Conservation (phyloP, 2,329 filamentous ascomycete genomes). For the Sporothrix sp. region DNA sequence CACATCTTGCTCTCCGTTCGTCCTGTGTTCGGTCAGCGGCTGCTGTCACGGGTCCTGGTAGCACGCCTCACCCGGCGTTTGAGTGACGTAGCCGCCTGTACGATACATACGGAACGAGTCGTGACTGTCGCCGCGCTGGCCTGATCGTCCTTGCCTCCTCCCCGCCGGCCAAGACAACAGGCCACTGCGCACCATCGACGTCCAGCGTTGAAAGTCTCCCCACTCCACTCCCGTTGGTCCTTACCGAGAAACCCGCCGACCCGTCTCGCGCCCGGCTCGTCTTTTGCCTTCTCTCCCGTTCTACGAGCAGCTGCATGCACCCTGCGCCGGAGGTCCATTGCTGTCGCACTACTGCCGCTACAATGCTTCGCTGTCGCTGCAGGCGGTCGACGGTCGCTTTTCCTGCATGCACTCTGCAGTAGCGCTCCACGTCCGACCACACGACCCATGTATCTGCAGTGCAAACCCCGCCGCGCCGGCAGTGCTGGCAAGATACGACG, state of each 20-base stretch:
- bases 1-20: background rate
- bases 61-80: background rate
- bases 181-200: conserved; percentile 1
- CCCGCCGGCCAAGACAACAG: conserved; percentile 1
- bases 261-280: background rate
- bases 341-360: conserved; percentile 8
- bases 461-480: too few relatives aligned
- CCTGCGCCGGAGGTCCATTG: conserved; percentile 8
- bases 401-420: conserved; percentile 7
- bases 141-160: background rate
- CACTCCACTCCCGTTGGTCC: background rate
- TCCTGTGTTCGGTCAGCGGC: background rate
- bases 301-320: conserved; percentile 7
- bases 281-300: background rate
- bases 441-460: conserved; percentile 1
- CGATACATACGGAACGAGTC: too few relatives aligned
- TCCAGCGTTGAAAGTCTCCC: too few relatives aligned
- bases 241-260: too few relatives aligned
- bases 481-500: too few relatives aligned
- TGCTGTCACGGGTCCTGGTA: conserved; percentile 1
- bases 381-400: background rate
- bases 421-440: background rate
- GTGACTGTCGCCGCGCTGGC: background rate
- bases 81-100: too few relatives aligned
- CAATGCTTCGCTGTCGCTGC: background rate